Conservation (phyloP, 148 eudicot genomes). For the Nepenthes gracilis region DNA sequence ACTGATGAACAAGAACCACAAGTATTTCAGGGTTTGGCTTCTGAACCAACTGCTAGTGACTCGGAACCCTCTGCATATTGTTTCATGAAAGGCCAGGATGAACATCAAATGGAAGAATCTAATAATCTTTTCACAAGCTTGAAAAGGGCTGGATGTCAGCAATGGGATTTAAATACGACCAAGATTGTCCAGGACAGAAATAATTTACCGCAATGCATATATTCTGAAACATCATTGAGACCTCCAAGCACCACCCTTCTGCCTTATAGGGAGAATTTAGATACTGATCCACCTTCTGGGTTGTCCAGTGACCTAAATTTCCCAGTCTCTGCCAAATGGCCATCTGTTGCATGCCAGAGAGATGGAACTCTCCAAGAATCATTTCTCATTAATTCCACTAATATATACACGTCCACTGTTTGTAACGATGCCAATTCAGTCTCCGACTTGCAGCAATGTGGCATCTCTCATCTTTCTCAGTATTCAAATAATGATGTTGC, state of each 20-base stretch:
- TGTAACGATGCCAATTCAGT: conserved; percentile 9
- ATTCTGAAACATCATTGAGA: conserved; percentile 18
- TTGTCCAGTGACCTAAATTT: conserved; percentile 22
- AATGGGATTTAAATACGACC: conserved; percentile 11
- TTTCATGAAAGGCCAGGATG: too few relatives aligned
- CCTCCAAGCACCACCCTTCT: conserved; percentile 12
- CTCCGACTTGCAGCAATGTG: conserved; percentile 6
- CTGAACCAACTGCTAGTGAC: conserved; percentile 11
- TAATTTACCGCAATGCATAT: conserved; percentile 8
- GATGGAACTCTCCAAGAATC: conserved; percentile 17
- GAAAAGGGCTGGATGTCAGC: conserved; percentile 20
- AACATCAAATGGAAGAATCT: neutral
- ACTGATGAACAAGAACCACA: conserved; percentile 18
- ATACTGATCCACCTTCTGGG: conserved; percentile 35
- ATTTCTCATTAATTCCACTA: neutral
- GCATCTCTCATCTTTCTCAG: conserved; percentile 11
- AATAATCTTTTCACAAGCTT: conserved; percentile 18
- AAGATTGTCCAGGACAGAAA: conserved; percentile 13
- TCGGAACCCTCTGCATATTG: neutral
- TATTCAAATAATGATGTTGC: conserved; percentile 15
- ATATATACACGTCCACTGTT: conserved; percentile 13
- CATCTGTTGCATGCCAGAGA: conserved; percentile 17
- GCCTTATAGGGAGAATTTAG: conserved; percentile 18
- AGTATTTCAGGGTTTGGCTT: conserved; percentile 10
- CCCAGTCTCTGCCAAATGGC: conserved; percentile 16